Evolutionary conservation across 1,139 yeast species (phyloP).

Genomic region (Saccharomyces hybrid): DNA sequence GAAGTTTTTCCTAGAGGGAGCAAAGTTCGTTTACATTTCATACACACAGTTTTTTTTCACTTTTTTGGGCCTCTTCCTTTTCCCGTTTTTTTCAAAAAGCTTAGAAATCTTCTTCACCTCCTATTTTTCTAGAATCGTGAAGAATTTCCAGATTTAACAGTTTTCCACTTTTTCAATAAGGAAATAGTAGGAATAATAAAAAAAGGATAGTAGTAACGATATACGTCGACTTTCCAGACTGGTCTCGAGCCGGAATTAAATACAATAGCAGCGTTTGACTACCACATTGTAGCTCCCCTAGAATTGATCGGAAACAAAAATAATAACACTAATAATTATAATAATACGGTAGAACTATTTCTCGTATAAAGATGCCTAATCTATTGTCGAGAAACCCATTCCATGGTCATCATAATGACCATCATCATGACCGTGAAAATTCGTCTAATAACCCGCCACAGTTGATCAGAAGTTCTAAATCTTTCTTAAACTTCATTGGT

Average conservation of each 20-base stretch:
- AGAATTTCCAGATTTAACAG: background rate
- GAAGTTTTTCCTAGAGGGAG: background rate
- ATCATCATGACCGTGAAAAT: slow-evolving; percentile 4
- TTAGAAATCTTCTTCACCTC: background rate
- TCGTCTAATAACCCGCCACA: slow-evolving; percentile 7
- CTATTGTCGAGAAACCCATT: slow-evolving; percentile 23
- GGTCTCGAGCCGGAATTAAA: background rate
- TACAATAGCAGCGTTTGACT: background rate
- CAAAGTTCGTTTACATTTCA: background rate
- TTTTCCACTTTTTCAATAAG: background rate
- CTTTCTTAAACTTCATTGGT: slow-evolving; percentile 23
- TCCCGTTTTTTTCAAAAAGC: background rate
- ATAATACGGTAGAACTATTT: background rate
- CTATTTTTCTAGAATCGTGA: background rate
- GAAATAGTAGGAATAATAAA: background rate
- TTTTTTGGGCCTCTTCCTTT: background rate
- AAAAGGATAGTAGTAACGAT: background rate
- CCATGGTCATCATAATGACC: slow-evolving; percentile 16
- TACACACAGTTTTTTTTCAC: background rate
- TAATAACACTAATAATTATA: background rate
- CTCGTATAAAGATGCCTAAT: slow-evolving; percentile 14
- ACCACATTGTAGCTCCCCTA: background rate
- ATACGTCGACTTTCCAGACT: background rate
- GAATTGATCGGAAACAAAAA: background rate
- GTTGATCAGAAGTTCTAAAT: slow-evolving; percentile 19